phyloP scores from a whole-genome alignment of 2,329 filamentous ascomycete genomes.

The Fusarium siculi region DNA sequence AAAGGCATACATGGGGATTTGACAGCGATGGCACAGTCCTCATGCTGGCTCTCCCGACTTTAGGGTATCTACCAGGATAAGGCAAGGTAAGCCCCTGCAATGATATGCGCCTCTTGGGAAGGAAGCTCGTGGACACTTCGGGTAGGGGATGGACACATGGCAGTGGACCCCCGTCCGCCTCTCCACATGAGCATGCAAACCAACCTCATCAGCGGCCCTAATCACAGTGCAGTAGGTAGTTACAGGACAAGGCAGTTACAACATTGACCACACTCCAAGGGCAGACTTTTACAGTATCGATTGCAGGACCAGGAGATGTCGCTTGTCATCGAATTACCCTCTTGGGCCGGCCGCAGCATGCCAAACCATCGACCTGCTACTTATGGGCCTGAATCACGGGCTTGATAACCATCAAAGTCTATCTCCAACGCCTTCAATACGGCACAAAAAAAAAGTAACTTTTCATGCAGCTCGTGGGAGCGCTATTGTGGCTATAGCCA shows the following conservation, averaged over 20 bases:
- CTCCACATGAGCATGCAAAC: constrained; percentile 34
- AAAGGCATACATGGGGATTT: constrained; percentile 11
- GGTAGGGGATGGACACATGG: constrained; percentile 42
- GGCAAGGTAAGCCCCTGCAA: constrained; percentile 31
- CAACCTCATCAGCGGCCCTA: constrained; percentile 34
- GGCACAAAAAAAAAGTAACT: constrained; percentile 32
- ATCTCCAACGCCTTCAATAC: constrained; percentile 29
- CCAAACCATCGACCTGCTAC: constrained; percentile 25
- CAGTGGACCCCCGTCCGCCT: constrained; percentile 39
- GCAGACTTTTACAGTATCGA: neutral
- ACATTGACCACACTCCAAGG: constrained; percentile 13
- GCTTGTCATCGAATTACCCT: constrained; percentile 20
- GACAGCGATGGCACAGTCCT: constrained; percentile 29
- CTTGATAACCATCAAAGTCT: constrained; percentile 17
- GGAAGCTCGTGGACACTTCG: constrained; percentile 31
- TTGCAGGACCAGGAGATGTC: constrained; percentile 12
- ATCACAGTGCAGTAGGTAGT: neutral
- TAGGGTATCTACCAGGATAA: constrained; percentile 4
- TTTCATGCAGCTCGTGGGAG: constrained; percentile 22
- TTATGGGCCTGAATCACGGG: constrained; percentile 25
- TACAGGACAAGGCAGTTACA: neutral
- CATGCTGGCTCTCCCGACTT: constrained; percentile 17
- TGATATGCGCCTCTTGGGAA: constrained; percentile 27
- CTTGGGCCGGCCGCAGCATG: constrained; percentile 28
- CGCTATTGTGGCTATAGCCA: constrained; percentile 20